phyloP scores from a whole-genome alignment of 345 rosid species.

The Syzygium grande region DNA sequence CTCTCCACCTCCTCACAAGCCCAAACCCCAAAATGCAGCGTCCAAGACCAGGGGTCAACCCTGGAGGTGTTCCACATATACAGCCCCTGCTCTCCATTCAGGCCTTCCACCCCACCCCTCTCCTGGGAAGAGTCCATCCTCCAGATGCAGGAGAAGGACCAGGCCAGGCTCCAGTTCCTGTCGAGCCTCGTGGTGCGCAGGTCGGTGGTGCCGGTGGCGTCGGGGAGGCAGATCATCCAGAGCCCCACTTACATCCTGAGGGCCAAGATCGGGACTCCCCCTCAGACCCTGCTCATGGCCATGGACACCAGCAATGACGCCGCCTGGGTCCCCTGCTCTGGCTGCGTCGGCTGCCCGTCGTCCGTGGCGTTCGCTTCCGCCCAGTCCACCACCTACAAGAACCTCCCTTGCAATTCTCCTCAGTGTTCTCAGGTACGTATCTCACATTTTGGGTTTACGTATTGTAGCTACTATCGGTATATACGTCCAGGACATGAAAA shows the following conservation, averaged over 20 bases:
- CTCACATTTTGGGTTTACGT: neutral
- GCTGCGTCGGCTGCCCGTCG: slow-evolving; percentile 36
- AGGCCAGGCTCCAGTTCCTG: slow-evolving; percentile 59
- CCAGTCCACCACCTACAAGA: slow-evolving; percentile 49
- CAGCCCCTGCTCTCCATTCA: slow-evolving; percentile 81
- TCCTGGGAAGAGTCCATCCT: slow-evolving; percentile 84
- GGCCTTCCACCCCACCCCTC: slow-evolving; percentile 29
- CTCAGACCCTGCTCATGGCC: slow-evolving; percentile 25
- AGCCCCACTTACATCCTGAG: slow-evolving; percentile 20
- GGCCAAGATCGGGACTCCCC: slow-evolving; percentile 23
- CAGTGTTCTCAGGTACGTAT: slow-evolving; percentile 76
- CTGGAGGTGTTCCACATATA: slow-evolving; percentile 65
- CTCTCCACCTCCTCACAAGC: slow-evolving; percentile 15
- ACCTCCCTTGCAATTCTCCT: slow-evolving; percentile 52
- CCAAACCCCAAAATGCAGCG: slow-evolving; percentile 31
- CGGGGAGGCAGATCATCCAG: slow-evolving; percentile 18
- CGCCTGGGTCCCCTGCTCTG: slow-evolving; percentile 25
- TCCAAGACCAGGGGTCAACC: slow-evolving; percentile 40
- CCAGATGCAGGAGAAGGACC: slow-evolving; percentile 59
- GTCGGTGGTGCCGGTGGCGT: slow-evolving; percentile 42
- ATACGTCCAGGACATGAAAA: neutral
- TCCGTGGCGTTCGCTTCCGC: slow-evolving; percentile 38
- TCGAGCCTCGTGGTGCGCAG: slow-evolving; percentile 63
- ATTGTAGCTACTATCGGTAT: neutral
- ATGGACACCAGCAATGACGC: slow-evolving; percentile 23